phyloP scores from a whole-genome alignment of 495 filamentous ascomycete species.

The Neurospora sp. region DNA sequence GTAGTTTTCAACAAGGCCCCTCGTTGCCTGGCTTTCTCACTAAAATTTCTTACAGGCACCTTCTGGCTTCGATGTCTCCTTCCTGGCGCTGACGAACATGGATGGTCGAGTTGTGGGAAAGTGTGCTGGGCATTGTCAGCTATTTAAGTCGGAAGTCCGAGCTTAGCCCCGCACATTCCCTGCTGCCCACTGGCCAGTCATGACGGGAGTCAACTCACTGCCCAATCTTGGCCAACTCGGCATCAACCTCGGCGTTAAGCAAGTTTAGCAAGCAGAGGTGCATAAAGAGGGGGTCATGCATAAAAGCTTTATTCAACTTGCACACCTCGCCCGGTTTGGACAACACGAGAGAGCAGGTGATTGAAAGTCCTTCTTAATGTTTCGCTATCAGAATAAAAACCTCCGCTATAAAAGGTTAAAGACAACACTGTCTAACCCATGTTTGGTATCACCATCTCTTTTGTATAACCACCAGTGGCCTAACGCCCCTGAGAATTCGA shows the following conservation, averaged over 20 bases:
- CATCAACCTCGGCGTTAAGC: background rate
- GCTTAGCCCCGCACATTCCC: background rate
- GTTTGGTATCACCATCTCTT: background rate
- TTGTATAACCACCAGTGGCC: background rate
- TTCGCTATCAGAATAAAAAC: background rate
- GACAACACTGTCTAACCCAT: background rate
- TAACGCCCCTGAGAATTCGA: background rate
- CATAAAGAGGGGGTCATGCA: background rate
- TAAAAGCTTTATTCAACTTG: background rate
- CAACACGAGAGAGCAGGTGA: background rate
- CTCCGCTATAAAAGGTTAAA: background rate
- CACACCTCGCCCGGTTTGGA: background rate
- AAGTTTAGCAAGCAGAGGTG: background rate
- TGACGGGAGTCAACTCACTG: background rate
- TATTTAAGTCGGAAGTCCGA: background rate
- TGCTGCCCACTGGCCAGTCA: background rate
- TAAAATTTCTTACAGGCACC: background rate
- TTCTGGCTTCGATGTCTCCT: background rate
- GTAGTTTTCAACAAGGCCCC: background rate
- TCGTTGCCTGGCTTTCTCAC: background rate
- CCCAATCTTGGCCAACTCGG: background rate
- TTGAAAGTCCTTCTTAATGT: background rate
- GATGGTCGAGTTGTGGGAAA: background rate
- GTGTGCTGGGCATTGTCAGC: background rate
- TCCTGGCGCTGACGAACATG: background rate